phyloP scores from a whole-genome alignment of 768 basidiomycete genomes.

The Leccinum variicolor region DNA sequence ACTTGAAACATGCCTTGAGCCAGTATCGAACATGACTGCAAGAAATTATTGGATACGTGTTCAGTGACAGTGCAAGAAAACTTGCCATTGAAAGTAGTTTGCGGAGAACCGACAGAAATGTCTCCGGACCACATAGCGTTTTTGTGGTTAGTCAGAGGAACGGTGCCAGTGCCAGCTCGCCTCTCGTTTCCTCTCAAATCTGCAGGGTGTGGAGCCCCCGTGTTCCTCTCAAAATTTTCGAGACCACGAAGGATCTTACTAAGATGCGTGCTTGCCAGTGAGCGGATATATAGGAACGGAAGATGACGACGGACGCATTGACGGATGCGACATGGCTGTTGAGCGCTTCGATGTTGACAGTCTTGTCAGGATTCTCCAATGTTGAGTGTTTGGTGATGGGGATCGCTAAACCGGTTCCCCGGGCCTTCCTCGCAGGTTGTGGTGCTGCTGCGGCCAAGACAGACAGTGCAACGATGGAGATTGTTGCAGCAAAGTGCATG shows the following conservation, averaged over 20 bases:
- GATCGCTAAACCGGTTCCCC: background rate
- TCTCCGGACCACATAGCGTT: conserved; percentile 5
- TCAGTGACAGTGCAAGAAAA: background rate
- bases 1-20: conserved; percentile 7
- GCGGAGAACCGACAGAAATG: conserved; percentile 6
- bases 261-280: too few species aligned
- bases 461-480: conserved; percentile 1
- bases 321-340: background rate
- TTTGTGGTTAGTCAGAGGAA: background rate
- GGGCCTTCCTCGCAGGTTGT: background rate
- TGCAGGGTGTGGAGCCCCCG: background rate
- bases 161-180: background rate
- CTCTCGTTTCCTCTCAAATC: background rate
- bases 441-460: conserved; percentile 6
- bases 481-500: background rate
- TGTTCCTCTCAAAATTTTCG: background rate
- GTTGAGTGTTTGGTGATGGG: conserved; percentile 8
- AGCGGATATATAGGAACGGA: background rate
- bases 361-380: conserved; percentile 4
- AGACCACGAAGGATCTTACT: conserved; percentile 6
- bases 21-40: background rate
- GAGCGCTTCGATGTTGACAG: conserved; percentile 4
- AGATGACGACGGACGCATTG: conserved; percentile 3
- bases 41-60: background rate
- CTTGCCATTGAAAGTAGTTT: background rate